Conservation (phyloP, 1,139 yeast species). For the Lodderomyces jiufengensis region DNA sequence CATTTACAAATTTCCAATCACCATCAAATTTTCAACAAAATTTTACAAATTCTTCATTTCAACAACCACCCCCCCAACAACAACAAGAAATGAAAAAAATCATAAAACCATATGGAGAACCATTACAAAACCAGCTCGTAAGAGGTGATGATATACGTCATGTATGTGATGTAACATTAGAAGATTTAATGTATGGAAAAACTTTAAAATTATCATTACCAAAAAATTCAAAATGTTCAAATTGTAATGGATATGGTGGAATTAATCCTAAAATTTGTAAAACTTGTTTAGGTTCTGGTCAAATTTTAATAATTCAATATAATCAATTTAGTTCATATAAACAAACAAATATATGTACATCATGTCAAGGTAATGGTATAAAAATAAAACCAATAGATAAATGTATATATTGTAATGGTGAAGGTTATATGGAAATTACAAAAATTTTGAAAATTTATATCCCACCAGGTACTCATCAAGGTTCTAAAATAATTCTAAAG, state of each 20-base stretch:
- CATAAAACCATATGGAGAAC: slow-evolving; percentile 21
- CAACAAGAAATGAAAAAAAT: slow-evolving; percentile 18
- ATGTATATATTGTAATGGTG: slow-evolving; percentile 29
- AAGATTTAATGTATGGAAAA: slow-evolving; percentile 39
- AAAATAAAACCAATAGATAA: slow-evolving; percentile 20
- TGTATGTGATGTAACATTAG: slow-evolving; percentile 33
- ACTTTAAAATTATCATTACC: slow-evolving; percentile 40
- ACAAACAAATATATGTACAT: slow-evolving; percentile 32
- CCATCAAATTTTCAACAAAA: neutral
- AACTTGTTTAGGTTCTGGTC: slow-evolving; percentile 39
- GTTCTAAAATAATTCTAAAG: slow-evolving; percentile 48
- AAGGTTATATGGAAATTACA: slow-evolving; percentile 39
- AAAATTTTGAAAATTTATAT: slow-evolving; percentile 51
- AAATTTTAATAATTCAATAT: slow-evolving; percentile 27
- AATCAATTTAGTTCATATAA: slow-evolving; percentile 34
- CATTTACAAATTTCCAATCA: neutral
- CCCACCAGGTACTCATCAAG: slow-evolving; percentile 50
- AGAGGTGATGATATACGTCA: slow-evolving; percentile 43
- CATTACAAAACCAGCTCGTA: slow-evolving; percentile 11
- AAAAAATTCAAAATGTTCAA: slow-evolving; percentile 30
- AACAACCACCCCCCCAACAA: neutral
- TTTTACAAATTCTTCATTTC: slow-evolving; percentile 5
- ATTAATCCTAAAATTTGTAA: slow-evolving; percentile 31
- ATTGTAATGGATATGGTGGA: slow-evolving; percentile 40
- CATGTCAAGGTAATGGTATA: slow-evolving; percentile 37